phyloP scores from a whole-genome alignment of 371 early-diverging fungal genomes.

The Apophysomyces sp. region DNA sequence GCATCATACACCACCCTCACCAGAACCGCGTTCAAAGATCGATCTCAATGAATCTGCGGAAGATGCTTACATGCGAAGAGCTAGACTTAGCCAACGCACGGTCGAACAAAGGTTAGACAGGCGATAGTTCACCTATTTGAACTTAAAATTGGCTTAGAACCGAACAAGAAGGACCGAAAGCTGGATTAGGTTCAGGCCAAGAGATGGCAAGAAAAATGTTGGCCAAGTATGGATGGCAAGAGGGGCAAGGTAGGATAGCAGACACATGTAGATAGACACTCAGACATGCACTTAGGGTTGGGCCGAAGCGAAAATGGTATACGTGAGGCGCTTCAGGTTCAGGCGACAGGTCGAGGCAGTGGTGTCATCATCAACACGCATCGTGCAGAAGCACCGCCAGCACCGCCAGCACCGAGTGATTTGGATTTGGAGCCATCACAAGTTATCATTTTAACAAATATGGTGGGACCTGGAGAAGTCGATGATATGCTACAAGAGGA shows the following conservation, averaged over 20 bases:
- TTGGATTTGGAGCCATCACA: slow-evolving; percentile 11
- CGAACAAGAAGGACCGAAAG: slow-evolving; percentile 4
- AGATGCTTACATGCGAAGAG: slow-evolving; percentile 70
- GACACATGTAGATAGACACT: background rate
- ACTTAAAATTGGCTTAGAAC: background rate
- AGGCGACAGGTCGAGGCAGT: slow-evolving; percentile 28
- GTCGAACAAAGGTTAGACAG: slow-evolving; percentile 2
- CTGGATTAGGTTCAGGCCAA: slow-evolving; percentile 20
- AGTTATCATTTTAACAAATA: slow-evolving; percentile 61
- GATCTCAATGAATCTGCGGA: slow-evolving; percentile 62
- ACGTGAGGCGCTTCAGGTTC: slow-evolving; percentile 30
- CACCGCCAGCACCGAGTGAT: background rate
- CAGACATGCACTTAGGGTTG: slow-evolving; percentile 12
- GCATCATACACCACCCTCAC: background rate
- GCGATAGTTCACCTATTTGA: background rate
- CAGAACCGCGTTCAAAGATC: slow-evolving; percentile 10
- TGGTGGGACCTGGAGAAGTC: slow-evolving; percentile 71
- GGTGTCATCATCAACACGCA: slow-evolving; percentile 29
- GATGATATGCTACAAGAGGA: slow-evolving; percentile 76
- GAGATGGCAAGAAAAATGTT: slow-evolving; percentile 36
- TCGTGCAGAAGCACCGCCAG: background rate
- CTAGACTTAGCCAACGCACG: slow-evolving; percentile 41
- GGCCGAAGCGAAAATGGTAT: slow-evolving; percentile 38
- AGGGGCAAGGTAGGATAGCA: slow-evolving; percentile 34
- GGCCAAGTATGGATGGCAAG: slow-evolving; percentile 36